A percentile compares a stretch with the other conserved stretches of the same genome.
These are phyloP conservation scores for Colletotrichum liaoningense DNA, from an alignment of 2,329 filamentous ascomycete species.

Conservation along the genomic window DNA sequence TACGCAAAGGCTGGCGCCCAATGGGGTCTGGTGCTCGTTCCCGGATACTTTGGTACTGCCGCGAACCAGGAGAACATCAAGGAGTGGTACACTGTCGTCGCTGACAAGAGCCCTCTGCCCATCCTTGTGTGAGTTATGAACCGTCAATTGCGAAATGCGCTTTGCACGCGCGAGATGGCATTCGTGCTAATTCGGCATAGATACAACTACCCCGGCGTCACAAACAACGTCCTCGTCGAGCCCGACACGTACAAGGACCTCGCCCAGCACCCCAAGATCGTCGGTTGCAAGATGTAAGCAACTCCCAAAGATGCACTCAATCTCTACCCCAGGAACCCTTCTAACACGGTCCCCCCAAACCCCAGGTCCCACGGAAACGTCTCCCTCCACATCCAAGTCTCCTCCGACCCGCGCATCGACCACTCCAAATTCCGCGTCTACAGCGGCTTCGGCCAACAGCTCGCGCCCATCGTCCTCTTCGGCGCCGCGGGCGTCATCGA, in stretches of 20 bases:
- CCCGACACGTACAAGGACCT: slow-evolving; percentile 69
- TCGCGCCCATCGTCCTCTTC: slow-evolving; percentile 71
- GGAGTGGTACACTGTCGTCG: slow-evolving; percentile 71
- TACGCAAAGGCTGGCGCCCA: slow-evolving; percentile 68
- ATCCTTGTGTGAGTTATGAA: slow-evolving; percentile 65
- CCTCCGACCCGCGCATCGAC: slow-evolving; percentile 69
- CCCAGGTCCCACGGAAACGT: slow-evolving; percentile 70
- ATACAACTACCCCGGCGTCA: slow-evolving; percentile 72
- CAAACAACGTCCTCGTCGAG: slow-evolving; percentile 70
- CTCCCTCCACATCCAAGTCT: slow-evolving; percentile 72
- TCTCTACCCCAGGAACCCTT: accelerated
- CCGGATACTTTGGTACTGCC: slow-evolving; percentile 72
- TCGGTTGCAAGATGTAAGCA: slow-evolving; percentile 71
- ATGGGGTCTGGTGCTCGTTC: slow-evolving; percentile 72
- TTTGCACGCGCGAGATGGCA: neutral
- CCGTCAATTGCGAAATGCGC: no score
- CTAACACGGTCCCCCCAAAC: neutral
- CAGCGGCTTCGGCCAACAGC: slow-evolving; percentile 75
- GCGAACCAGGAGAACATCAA: slow-evolving; percentile 68
- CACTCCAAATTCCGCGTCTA: slow-evolving; percentile 71
- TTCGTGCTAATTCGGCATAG: slow-evolving; percentile 39
- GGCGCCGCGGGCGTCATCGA: slow-evolving; percentile 75
- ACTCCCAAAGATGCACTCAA: neutral
- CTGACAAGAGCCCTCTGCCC: slow-evolving; percentile 68
- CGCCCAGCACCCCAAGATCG: slow-evolving; percentile 72